phyloP scores from a whole-genome alignment of 73 alveolate genomes.

The Paramecium sexaurelia region DNA sequence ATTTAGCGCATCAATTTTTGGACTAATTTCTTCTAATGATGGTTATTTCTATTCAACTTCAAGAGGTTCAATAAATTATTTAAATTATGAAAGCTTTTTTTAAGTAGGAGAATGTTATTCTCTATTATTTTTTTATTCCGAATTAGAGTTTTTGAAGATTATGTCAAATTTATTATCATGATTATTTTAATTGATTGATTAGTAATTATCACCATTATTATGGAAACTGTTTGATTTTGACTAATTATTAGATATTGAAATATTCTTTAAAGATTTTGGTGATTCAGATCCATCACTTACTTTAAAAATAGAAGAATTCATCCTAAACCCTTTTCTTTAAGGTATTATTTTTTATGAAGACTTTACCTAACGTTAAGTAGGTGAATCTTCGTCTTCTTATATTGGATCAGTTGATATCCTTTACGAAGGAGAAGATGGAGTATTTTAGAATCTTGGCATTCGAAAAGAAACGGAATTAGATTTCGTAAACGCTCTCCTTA shows the following conservation, averaged over 20 bases:
- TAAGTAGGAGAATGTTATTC: neutral
- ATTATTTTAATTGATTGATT: neutral
- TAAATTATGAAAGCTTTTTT: neutral
- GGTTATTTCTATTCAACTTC: neutral
- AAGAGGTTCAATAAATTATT: neutral
- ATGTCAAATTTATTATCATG: neutral
- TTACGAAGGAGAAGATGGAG: neutral
- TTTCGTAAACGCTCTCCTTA: constrained; percentile 20
- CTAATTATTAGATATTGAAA: neutral
- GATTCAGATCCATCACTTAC: constrained; percentile 55
- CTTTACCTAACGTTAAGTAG: neutral
- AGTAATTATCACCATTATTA: neutral
- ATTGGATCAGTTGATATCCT: constrained; percentile 22
- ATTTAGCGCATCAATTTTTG: neutral
- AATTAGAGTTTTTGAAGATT: neutral
- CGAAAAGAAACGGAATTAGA: constrained; percentile 40
- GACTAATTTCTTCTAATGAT: neutral
- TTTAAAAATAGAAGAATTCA: constrained; percentile 44
- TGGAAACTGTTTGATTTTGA: neutral
- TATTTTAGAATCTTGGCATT: neutral
- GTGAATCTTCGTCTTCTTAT: constrained; percentile 20
- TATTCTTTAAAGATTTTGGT: neutral
- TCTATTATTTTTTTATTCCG: neutral
- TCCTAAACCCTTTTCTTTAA: constrained; percentile 8
- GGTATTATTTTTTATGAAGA: neutral